Evolutionary conservation across 192 early-diverging fungal genomes (phyloP).

Genomic region (Cetraspora pellucida): DNA sequence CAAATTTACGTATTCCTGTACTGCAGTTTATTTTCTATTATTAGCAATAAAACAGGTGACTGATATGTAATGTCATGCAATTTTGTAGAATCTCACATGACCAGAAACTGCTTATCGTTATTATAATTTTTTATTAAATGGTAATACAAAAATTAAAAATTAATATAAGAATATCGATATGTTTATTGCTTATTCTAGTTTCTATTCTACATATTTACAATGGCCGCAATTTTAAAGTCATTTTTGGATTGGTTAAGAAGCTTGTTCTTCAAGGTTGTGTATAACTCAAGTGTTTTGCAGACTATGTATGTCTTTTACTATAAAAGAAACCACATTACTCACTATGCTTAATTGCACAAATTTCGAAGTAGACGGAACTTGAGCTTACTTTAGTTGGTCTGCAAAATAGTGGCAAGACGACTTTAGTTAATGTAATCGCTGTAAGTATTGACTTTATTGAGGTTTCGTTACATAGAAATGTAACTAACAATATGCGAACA

Average conservation of each 20-base stretch:
- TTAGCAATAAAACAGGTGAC: too few species aligned
- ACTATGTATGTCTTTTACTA: neutral
- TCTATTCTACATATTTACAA: conserved; percentile 23
- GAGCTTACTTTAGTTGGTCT: conserved; percentile 86
- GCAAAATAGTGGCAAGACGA: conserved; percentile 88
- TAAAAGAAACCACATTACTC: neutral
- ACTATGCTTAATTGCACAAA: neutral
- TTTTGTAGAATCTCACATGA: neutral
- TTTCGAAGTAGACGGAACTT: conserved; percentile 71
- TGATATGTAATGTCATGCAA: neutral
- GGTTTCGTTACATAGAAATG: too few species aligned
- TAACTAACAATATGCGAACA: too few species aligned
- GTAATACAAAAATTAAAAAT: too few species aligned
- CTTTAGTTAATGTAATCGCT: conserved; percentile 83
- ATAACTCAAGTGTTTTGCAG: neutral
- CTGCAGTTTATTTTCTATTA: too few species aligned
- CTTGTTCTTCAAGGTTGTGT: conserved; percentile 75
- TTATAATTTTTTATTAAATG: neutral
- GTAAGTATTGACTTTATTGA: conserved; percentile 48
- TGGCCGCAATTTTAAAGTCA: conserved; percentile 61
- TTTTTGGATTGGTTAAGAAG: conserved; percentile 74
- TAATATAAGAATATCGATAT: too few species aligned
- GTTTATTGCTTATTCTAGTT: neutral
- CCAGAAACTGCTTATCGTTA: too few species aligned
- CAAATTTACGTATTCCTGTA: too few species aligned